These are phyloP conservation scores for Aegilops sharonensis DNA, from an alignment of 176 grass and related monocot species.

Conservation along the genomic window DNA sequence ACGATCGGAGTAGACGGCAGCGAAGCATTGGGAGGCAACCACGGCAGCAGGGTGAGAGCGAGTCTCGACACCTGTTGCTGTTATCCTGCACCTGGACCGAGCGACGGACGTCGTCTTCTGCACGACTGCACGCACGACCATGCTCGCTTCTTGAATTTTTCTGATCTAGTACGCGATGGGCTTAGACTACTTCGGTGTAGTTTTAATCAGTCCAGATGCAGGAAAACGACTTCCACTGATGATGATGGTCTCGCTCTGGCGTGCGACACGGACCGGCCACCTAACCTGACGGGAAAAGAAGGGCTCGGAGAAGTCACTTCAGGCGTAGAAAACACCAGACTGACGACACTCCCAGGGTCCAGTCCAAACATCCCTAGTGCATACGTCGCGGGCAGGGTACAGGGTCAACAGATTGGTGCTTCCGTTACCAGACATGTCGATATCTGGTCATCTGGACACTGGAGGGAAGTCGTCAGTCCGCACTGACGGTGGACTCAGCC, in stretches of 20 bases:
- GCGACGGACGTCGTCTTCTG: conserved; percentile 2
- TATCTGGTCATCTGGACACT: not conserved
- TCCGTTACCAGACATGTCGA: not conserved
- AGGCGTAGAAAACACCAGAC: conserved; percentile 18
- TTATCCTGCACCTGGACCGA: not conserved
- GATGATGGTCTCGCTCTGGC: not conserved
- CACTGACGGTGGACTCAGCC: not conserved
- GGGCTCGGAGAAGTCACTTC: not conserved
- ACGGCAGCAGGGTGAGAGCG: not conserved
- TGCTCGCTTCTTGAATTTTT: not conserved
- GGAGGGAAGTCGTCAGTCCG: not conserved
- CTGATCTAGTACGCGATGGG: not conserved
- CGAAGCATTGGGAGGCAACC: not conserved
- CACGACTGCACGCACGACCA: not conserved
- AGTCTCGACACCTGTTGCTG: not conserved
- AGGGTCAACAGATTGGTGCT: not conserved
- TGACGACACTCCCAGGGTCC: conserved; percentile 9
- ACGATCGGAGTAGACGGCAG: not conserved
- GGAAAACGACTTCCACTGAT: not conserved
- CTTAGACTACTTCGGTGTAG: not conserved
- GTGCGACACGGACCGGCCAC: conserved; percentile 26
- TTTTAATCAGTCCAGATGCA: not conserved
- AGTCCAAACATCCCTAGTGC: not conserved
- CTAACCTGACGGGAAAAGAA: conserved; percentile 1
- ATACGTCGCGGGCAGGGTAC: not conserved